phyloP scores from a whole-genome alignment of 768 basidiomycete species.

The Leucogyrophana mollusca region DNA sequence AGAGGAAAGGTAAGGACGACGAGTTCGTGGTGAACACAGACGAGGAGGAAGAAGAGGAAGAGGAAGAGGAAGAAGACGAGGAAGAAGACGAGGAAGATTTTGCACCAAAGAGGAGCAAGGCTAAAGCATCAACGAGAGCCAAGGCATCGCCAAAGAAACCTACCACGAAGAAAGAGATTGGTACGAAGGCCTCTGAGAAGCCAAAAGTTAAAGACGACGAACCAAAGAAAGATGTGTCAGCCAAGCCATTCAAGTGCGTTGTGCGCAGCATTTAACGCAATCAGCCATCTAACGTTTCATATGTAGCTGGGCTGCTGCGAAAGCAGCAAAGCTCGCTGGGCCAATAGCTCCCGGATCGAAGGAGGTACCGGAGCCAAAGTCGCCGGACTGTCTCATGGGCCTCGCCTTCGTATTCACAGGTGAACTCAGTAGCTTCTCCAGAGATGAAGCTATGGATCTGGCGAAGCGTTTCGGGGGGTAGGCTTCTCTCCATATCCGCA shows the following conservation, averaged over 20 bases:
- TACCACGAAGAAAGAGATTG: constrained; percentile 9
- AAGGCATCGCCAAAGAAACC: constrained; percentile 19
- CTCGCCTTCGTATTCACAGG: constrained; percentile 95
- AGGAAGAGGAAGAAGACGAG: constrained; percentile 18
- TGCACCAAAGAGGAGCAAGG: constrained; percentile 8
- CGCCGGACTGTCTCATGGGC: constrained; percentile 80
- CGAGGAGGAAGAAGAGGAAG: constrained; percentile 23
- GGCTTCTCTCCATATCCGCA: constrained; percentile 27
- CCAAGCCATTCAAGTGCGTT: constrained; percentile 26
- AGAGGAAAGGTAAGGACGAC: constrained; percentile 22
- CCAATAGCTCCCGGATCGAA: constrained; percentile 60
- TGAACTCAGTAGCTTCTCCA: constrained; percentile 80
- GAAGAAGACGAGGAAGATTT: constrained; percentile 10
- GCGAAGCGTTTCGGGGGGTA: constrained; percentile 94
- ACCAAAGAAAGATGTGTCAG: background rate
- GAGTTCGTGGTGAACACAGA: constrained; percentile 30
- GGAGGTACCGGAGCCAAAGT: constrained; percentile 64
- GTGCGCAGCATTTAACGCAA: background rate
- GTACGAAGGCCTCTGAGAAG: constrained; percentile 16
- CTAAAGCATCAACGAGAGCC: constrained; percentile 2
- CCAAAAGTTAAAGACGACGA: constrained; percentile 8
- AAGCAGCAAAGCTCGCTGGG: constrained; percentile 61
- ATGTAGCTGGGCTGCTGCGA: constrained; percentile 48
- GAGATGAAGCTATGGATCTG: constrained; percentile 84
- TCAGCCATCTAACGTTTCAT: background rate